Percentiles rank a stretch among this genome's conserved stretches.
Evolutionary conservation across 164 flowering plant species (phyloP).

Genomic region (Magnolia changhungtana): DNA sequence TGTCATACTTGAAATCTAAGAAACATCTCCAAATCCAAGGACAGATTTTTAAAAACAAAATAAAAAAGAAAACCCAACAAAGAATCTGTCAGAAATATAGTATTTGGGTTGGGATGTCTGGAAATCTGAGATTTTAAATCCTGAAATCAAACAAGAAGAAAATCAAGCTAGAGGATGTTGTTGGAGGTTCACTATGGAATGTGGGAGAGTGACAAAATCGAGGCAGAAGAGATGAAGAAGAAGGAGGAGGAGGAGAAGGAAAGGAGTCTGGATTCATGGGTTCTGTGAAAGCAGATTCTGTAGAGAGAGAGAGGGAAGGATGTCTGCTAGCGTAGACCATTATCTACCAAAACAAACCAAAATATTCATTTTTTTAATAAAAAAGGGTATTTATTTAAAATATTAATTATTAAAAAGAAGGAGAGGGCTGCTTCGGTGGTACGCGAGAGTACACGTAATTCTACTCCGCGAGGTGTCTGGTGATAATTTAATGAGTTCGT

Average conservation of each 20-base stretch:
- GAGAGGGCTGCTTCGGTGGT: background rate
- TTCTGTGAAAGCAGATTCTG: constrained; percentile 29
- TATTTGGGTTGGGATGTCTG: constrained; percentile 7
- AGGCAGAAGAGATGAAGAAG: constrained; percentile 10
- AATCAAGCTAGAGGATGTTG: constrained; percentile 26
- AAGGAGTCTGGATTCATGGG: constrained; percentile 25
- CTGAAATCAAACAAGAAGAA: constrained; percentile 21
- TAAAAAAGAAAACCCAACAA: constrained; percentile 16
- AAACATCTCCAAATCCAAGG: constrained; percentile 13
- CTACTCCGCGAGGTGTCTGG: no score
- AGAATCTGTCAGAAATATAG: constrained; percentile 25
- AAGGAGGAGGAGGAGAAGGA: constrained; percentile 4
- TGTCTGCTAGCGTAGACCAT: constrained; percentile 45
- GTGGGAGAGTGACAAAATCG: background rate
- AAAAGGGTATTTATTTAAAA: background rate
- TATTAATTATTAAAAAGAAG: background rate
- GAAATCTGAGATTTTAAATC: constrained; percentile 20
- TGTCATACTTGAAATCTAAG: constrained; percentile 23
- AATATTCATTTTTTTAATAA: background rate
- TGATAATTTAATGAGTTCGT: no score
- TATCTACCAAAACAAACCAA: constrained; percentile 25
- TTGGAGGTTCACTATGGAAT: constrained; percentile 22
- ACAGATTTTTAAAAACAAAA: background rate
- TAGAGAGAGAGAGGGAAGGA: constrained; percentile 29
- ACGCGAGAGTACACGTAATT: no score